Evolutionary conservation across 139 green algal species (phyloP), one percentile per base, ranked within the genome.

Genomic region (Coelastrella sp.): DNA sequence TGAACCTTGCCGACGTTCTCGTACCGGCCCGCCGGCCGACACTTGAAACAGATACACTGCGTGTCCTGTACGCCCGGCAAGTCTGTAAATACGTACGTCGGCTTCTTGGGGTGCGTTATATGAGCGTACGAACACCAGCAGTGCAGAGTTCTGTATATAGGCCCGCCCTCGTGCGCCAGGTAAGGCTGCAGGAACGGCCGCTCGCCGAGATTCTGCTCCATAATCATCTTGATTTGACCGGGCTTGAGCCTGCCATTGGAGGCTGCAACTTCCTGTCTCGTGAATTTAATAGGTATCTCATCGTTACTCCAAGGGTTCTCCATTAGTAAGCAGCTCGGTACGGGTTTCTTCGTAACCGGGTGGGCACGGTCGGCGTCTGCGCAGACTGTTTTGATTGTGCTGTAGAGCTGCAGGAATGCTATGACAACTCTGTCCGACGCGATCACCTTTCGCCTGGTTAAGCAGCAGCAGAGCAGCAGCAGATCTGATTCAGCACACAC

Each of bases 171-270:
- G 5, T 47, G n/a, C 22, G 79, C 79, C 19, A 85, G 19, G 57
- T 85, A 64, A 16, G 79, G 79, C 57, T 85, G 57, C 5, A 85
- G 58, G 79, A 73, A 85, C 4, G n/a, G 57, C 56, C 79, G 79
- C 16, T 19, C 22, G 14, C 61, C n/a, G 57, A 85, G 58, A 16
- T 64, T 64, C 7, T 57, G 61, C 79, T 22, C 4, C 57, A 57
- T 57, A 23, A 73, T 19, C 79, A 57, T 17, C 79, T 73, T 85
- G 5, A 64, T 57, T 71, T 32, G 19, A 56, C 19, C 17, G 32
- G 17, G 68, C 6, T 32, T 14, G 7, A 76, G 68, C 17, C 17
- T 76, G 68, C 61, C 79, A 85, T 85, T 32, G 4, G 60, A 61
- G 19, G 58, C 54, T 47, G 56, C 56, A 14, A 61, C 79, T 85